Evolutionary conservation across 345 rosid genomes (phyloP), one percentile per base, ranked within the genome.

Genomic region (Salix koriyanagi): DNA sequence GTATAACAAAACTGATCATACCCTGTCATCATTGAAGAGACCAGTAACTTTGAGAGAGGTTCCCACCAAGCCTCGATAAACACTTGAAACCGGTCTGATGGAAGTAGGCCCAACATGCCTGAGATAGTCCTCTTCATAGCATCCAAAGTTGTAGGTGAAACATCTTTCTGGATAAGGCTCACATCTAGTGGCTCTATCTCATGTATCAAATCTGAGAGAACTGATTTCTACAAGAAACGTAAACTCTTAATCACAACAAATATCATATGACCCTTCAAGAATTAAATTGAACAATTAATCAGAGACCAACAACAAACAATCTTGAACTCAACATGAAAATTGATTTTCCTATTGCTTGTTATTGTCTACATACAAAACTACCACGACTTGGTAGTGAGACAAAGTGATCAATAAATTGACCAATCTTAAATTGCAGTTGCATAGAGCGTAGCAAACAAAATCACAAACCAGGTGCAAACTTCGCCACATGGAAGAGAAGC

Each of bases 1-100:
- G 15, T 41, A 68, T 44, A 15, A 16, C 10, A 42, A 56, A 61
- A 54, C 76, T 71, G 62, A 87, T 50, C 87, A 77, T 92, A 95
- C 99, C 99, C 99, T 26, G 99, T 95, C 98, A 91, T 95, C 92
- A 95, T 91, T 39, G 99, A 95, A 36, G 99, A 95, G 36, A 93
- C 83, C 84, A 95, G 80, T 65, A 95, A 82, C 88, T 90, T 95
- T 18, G 94, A 95, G 72, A 95, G 90, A 61, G 97, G 94, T 75
- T 90, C 99, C 99, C 98, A 93, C 72, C 93, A 82, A 52, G 99
- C 92, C 76, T 95, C 96, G 25, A 93, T 95, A 73, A 79, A 86
- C 72, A 95, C 94, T 82, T 89, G 96, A 90, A 95, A 95, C 80
- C 93, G 88, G 77, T 91, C 92, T 19, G 99, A 93, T 2, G 99